These are phyloP conservation scores for Trypanosoma congolense DNA, from an alignment of 208 protist genomes.

Conservation along the genomic window DNA sequence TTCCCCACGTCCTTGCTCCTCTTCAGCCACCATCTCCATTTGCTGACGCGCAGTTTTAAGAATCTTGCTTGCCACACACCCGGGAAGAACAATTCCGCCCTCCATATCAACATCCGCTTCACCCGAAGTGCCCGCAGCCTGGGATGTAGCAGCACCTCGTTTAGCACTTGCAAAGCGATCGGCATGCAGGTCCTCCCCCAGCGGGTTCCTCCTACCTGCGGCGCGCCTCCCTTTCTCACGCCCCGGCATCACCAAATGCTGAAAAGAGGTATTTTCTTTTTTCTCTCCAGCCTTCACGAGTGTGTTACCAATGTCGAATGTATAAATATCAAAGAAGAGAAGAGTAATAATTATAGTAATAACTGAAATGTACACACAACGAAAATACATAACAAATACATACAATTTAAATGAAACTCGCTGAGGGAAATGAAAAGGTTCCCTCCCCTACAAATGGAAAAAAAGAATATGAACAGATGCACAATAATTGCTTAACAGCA, in stretches of 20 bases:
- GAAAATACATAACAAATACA: no score
- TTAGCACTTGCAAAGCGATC: conserved; percentile 75
- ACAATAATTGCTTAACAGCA: no score
- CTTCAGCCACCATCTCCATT: conserved; percentile 50
- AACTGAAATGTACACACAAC: no score
- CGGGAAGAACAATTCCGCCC: conserved; percentile 65
- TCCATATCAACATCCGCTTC: conserved; percentile 27
- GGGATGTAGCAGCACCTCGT: conserved; percentile 7
- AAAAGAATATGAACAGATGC: no score
- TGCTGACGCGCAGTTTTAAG: conserved; percentile 70
- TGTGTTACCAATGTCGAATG: no score
- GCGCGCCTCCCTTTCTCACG: conserved; percentile 39
- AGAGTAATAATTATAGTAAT: no score
- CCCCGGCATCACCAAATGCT: conserved; percentile 22
- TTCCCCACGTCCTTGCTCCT: conserved; percentile 18
- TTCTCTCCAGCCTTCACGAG: background rate
- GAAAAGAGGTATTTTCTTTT: background rate
- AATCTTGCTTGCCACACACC: conserved; percentile 70
- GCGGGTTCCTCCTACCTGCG: conserved; percentile 55
- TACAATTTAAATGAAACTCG: no score
- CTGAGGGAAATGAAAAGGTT: no score
- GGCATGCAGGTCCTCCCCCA: conserved; percentile 75
- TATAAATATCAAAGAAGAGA: no score
- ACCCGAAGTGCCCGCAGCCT: conserved; percentile 21
- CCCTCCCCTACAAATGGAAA: no score